phyloP scores from a whole-genome alignment of 495 filamentous ascomycete species.

The Mycothermus thermophilus region DNA sequence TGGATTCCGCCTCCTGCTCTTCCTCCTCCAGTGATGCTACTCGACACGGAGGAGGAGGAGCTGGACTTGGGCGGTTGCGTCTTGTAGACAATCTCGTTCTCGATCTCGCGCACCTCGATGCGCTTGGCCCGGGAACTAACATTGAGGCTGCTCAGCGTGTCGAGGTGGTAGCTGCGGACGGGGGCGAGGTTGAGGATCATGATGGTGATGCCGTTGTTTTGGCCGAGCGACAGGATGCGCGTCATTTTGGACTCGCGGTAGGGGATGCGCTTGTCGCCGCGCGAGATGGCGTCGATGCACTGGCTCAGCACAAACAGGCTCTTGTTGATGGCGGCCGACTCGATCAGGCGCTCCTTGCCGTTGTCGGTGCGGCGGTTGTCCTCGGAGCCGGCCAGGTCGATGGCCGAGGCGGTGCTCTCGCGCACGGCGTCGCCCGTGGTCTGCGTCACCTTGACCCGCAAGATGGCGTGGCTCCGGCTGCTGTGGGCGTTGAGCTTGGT shows the following conservation, averaged over 20 bases:
- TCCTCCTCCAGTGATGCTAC: no score
- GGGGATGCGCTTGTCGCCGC: constrained; percentile 61
- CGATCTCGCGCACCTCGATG: constrained; percentile 87
- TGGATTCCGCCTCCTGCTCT: constrained; percentile 32
- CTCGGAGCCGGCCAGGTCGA: constrained; percentile 92
- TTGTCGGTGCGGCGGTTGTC: constrained; percentile 93
- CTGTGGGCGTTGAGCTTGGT: constrained; percentile 96
- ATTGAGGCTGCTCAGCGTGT: constrained; percentile 86
- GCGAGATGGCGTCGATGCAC: constrained; percentile 84
- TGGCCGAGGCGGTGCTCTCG: constrained; percentile 78
- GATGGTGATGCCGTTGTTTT: constrained; percentile 88
- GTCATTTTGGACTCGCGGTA: constrained; percentile 98
- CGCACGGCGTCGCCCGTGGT: constrained; percentile 54
- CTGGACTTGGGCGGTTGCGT: constrained; percentile 45
- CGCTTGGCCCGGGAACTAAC: constrained; percentile 94
- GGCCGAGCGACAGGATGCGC: constrained; percentile 76
- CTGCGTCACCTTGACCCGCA: constrained; percentile 77
- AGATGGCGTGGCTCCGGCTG: constrained; percentile 82
- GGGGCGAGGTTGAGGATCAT: constrained; percentile 96
- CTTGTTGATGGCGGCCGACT: constrained; percentile 98
- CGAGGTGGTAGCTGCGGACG: constrained; percentile 74
- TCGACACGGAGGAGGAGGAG: no score
- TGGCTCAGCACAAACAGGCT: constrained; percentile 88
- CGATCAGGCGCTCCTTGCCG: constrained; percentile 79
- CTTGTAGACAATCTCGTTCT: constrained; percentile 81